Percentiles rank a stretch among this genome's conserved stretches.
These are phyloP conservation scores for Penicillium angulare DNA, from an alignment of 495 filamentous ascomycete genomes.

Conservation along the genomic window DNA sequence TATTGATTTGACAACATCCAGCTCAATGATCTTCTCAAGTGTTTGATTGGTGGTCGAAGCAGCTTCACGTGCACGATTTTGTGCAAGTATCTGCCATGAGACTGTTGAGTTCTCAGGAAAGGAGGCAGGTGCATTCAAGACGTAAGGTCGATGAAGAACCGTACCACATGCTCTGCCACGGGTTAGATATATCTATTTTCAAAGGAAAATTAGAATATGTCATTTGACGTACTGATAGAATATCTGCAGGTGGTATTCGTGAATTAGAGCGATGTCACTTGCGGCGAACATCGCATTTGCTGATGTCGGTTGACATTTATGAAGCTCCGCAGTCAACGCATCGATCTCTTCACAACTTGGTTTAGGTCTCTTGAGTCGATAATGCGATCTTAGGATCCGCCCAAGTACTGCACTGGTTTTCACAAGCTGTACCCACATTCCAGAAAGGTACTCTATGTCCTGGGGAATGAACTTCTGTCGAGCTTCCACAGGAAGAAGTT, in stretches of 20 bases:
- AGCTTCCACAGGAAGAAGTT: background rate
- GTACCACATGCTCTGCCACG: background rate
- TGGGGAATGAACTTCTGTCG: background rate
- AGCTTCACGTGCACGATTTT: conserved; percentile 1
- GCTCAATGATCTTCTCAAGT: conserved; percentile 2
- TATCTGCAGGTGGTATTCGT: conserved; percentile 3
- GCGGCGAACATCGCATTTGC: background rate
- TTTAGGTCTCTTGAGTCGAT: background rate
- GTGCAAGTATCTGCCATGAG: background rate
- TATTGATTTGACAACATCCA: conserved; percentile 1
- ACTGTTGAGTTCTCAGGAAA: conserved; percentile 1
- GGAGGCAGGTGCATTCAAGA: background rate
- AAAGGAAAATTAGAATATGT: background rate
- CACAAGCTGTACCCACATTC: background rate
- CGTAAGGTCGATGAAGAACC: background rate
- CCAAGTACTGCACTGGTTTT: background rate
- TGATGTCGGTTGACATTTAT: background rate
- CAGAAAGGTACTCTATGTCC: background rate
- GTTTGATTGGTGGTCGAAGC: background rate
- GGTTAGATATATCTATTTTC: background rate
- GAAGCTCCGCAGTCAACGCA: background rate
- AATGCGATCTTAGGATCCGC: background rate
- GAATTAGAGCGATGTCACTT: background rate
- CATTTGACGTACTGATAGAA: conserved; percentile 1
- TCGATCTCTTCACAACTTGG: background rate